Base-by-base conservation (phyloP, 1,139 yeast genomes). In the Williopsis jadinii region DNA sequence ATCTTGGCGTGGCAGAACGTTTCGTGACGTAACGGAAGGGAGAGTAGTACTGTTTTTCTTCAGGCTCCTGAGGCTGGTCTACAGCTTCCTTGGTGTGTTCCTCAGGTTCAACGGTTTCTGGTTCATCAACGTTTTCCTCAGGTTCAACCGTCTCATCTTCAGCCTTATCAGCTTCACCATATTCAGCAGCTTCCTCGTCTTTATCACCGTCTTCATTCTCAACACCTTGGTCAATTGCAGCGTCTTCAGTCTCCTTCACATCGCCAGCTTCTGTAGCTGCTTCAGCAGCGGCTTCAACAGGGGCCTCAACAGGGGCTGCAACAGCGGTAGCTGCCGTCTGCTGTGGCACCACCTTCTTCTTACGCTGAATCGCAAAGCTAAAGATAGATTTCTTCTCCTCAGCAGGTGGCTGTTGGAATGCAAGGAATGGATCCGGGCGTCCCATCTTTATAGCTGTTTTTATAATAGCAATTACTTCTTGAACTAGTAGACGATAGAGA, bases 311-410 rank as follows among this genome's bases (percentile, higher is more conserved):
- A 9, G 9, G 29, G 9, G 29, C 29, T 28, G 32, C 12, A 8
- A n/a, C 15, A 30, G 15, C 15, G 13, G 13, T 5, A 5, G 15
- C 32, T 30, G 15, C 5, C 9, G 32, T 9, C 5, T 9, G 10
- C 35, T 33, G 19, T 33, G 35, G 12, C 5, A 26, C 29, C 9
- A 26, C 29, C 11, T 37, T 41, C 39, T 34, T 39, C 36, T 40
- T 40, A 30, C 41, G 13, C 30, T 37, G 40, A 13, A 46, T 34
- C 11, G 45, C 49, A 31, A 38, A 43, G 39, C 40, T 39, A 41
- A 46, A 46, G 41, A 46, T 46, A 8, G 40, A 30, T 35, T 43
- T 46, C 43, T 46, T 43, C 39, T 41, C 41, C 41, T 35, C 35
- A 10, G 30, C 33, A 4, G 30, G 41, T 3, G 42, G 45, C 11